Conservation (phyloP, 495 filamentous ascomycete genomes). For the Bathelium albidoporum region DNA sequence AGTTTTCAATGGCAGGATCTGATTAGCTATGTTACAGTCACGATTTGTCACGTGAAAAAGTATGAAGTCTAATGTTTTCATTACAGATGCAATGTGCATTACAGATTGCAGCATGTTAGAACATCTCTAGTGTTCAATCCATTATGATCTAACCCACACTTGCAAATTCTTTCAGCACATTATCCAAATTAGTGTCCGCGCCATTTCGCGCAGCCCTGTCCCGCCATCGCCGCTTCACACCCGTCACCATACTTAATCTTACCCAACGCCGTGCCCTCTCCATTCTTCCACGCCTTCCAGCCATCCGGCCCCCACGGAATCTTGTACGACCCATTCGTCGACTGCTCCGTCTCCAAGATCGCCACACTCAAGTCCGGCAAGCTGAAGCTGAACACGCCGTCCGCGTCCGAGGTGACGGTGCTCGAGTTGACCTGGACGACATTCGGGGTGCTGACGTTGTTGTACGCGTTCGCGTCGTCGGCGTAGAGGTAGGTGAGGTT, state of each 20-base stretch:
- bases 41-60: too few relatives aligned
- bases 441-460: slow-evolving; percentile 26
- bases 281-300: not conserved
- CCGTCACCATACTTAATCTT: not conserved
- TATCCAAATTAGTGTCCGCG: not conserved
- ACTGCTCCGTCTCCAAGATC: slow-evolving; percentile 12
- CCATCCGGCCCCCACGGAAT: not conserved
- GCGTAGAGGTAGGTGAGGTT: slow-evolving; percentile 51
- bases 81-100: too few relatives aligned
- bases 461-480: slow-evolving; percentile 33
- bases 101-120: too few relatives aligned
- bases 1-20: too few relatives aligned
- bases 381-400: slow-evolving; percentile 18
- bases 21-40: too few relatives aligned
- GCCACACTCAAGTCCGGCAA: slow-evolving; percentile 19
- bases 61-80: too few relatives aligned
- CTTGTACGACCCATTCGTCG: not conserved
- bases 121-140: too few relatives aligned
- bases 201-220: not conserved
- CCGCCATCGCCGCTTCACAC: not conserved
- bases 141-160: too few relatives aligned
- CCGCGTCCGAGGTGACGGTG: slow-evolving; percentile 8
- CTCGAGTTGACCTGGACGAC: slow-evolving; percentile 11
- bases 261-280: not conserved
- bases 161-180: too few relatives aligned